These are phyloP conservation scores for Epichloe gansuensis DNA, from an alignment of 2,329 filamentous ascomycete genomes.

Conservation along the genomic window DNA sequence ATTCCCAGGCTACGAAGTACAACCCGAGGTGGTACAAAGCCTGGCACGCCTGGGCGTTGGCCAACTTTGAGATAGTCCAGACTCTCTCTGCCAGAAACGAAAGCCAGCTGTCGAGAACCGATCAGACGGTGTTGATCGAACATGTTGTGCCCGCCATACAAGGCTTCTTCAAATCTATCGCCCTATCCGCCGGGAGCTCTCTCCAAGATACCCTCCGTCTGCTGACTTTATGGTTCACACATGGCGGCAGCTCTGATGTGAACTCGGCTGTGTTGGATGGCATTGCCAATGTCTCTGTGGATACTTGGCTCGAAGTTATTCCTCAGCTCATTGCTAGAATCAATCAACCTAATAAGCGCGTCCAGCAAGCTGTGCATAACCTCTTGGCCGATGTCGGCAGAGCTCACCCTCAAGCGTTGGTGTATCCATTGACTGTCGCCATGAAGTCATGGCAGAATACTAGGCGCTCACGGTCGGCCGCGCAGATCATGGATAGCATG, in stretches of 20 bases:
- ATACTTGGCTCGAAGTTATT: slow-evolving; percentile 98
- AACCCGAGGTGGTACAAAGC: slow-evolving; percentile 97
- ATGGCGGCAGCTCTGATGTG: slow-evolving; percentile 80
- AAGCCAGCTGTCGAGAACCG: slow-evolving; percentile 30
- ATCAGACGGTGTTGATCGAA: slow-evolving; percentile 60
- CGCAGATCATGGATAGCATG: slow-evolving; percentile 96
- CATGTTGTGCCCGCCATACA: slow-evolving; percentile 91
- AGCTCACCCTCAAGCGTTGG: slow-evolving; percentile 87
- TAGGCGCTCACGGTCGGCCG: slow-evolving; percentile 75
- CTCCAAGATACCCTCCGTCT: slow-evolving; percentile 89
- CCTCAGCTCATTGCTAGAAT: slow-evolving; percentile 95
- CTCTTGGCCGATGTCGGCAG: slow-evolving; percentile 86
- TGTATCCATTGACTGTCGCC: slow-evolving; percentile 93
- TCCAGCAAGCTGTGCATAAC: slow-evolving; percentile 84
- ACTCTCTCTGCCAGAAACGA: slow-evolving; percentile 57
- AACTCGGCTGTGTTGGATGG: slow-evolving; percentile 82
- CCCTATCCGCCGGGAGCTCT: slow-evolving; percentile 80
- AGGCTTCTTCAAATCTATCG: slow-evolving; percentile 96
- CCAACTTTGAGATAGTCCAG: slow-evolving; percentile 97
- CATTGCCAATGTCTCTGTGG: slow-evolving; percentile 81
- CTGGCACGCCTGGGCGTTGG: slow-evolving; percentile 96
- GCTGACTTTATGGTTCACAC: slow-evolving; percentile 90
- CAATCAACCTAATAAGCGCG: slow-evolving; percentile 83
- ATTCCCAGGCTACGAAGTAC: slow-evolving; percentile 83
- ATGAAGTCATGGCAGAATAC: slow-evolving; percentile 86